Evolutionary conservation across 805 yeast genomes (phyloP).

Genomic region (Yamadazyma scolyti): DNA sequence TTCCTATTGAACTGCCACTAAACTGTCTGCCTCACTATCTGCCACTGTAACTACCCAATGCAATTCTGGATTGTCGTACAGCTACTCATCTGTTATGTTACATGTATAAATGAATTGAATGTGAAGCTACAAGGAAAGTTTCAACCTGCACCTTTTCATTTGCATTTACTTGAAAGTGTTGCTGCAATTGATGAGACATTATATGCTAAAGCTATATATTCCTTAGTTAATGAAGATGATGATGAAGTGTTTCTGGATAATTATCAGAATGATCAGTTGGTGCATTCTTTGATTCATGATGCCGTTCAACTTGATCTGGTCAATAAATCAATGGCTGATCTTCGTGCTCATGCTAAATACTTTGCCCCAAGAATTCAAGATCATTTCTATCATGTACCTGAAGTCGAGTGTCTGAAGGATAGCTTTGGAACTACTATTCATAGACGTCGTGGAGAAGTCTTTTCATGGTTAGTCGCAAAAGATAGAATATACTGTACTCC

Average conservation of each 20-base stretch:
- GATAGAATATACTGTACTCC: constrained; percentile 57
- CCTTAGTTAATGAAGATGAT: constrained; percentile 12
- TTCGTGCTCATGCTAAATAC: constrained; percentile 44
- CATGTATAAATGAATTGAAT: no score
- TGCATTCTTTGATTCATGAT: constrained; percentile 5
- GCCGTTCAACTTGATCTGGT: constrained; percentile 7
- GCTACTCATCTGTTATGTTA: no score
- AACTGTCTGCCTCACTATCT: no score
- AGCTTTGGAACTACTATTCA: constrained; percentile 26
- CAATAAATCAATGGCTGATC: constrained; percentile 28
- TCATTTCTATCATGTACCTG: constrained; percentile 46
- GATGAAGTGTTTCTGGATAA: constrained; percentile 12
- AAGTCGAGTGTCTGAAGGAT: constrained; percentile 27
- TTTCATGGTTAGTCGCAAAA: constrained; percentile 51
- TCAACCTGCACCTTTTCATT: constrained; percentile 20
- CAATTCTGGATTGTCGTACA: no score
- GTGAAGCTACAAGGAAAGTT: not conserved
- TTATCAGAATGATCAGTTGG: constrained; percentile 4
- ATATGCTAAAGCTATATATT: constrained; percentile 29
- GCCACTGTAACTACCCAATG: no score
- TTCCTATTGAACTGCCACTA: no score
- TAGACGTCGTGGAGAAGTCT: constrained; percentile 15
- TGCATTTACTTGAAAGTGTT: constrained; percentile 42
- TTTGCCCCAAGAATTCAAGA: constrained; percentile 63
- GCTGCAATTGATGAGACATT: constrained; percentile 30